Evolutionary conservation across 23 red algal genomes (phyloP), one percentile per base, ranked within the genome.

Genomic region (Gracilariopsis chorda): DNA sequence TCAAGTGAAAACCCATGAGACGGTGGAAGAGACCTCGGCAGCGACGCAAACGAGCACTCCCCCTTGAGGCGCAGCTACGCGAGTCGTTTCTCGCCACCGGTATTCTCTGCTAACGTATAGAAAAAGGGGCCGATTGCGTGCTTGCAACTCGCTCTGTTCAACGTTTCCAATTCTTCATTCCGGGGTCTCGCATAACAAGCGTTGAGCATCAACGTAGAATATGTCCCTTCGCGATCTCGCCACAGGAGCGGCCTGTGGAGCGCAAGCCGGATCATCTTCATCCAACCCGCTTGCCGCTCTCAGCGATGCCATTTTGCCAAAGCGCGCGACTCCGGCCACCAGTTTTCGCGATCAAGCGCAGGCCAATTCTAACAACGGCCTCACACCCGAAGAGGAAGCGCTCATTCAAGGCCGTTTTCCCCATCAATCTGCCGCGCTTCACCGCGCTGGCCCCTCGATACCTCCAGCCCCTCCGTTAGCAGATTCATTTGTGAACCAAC

Each of bases 191-290:
- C n/a, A n/a, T n/a, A n/a, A n/a, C n/a, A n/a, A n/a, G n/a, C n/a
- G n/a, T n/a, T n/a, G n/a, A n/a, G n/a, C n/a, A n/a, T n/a, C n/a
- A n/a, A n/a, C n/a, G n/a, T n/a, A n/a, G n/a, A n/a, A 30, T 21
- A 83, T 83, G 78, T 83, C 78, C 14, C 78, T 83, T 12, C 78
- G 57, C 41, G 78, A 83, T 51, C 57, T 83, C 32, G 53, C 78
- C 30, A 42, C 78, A 2, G 57, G 42, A 3, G 21, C 78, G 4
- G 58, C 57, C 30, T 83, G 78, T 23, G 78, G 14, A 32, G 5
- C 72, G 0, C 16, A 16, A 0, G 51, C 7, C n/a, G 51, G 33
- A 25, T 62, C 52, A 10, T 83, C 78, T 42, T 83, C 78, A 6
- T 62, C 78, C 33, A 83, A 83, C 37, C 78, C 78, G 4, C 57